phyloP scores from a whole-genome alignment of 371 early-diverging fungal species.

The Zopfochytrium polystomum region DNA sequence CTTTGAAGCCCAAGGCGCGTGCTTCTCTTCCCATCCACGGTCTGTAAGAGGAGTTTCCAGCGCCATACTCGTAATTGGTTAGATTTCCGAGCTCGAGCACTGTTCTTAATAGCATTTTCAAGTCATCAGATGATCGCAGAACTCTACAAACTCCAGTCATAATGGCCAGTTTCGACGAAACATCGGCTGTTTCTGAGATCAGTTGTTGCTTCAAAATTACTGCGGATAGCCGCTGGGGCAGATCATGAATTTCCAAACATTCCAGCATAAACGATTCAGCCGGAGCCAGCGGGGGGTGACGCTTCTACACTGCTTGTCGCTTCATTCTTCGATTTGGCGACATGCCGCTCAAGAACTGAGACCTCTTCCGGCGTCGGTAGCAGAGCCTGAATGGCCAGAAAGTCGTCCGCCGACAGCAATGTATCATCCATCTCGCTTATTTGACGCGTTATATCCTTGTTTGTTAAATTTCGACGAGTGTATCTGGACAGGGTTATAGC shows the following conservation, averaged over 20 bases:
- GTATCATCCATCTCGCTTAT: no score
- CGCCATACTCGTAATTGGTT: constrained; percentile 50
- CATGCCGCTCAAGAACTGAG: no score
- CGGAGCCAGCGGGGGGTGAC: constrained; percentile 49
- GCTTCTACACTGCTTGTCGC: no score
- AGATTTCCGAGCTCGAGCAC: constrained; percentile 51
- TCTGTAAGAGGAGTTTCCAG: constrained; percentile 28
- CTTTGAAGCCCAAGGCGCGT: constrained; percentile 48
- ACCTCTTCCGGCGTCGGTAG: no score
- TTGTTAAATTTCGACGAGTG: constrained; percentile 32
- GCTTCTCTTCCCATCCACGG: constrained; percentile 48
- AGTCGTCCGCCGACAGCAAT: no score
- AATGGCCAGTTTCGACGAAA: constrained; percentile 24
- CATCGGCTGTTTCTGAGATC: constrained; percentile 32
- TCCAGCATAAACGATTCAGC: constrained; percentile 48
- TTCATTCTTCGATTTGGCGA: no score
- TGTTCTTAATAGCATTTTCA: constrained; percentile 44
- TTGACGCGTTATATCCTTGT: no score
- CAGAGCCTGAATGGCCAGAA: no score
- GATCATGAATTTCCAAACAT: constrained; percentile 28
- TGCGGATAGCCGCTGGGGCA: constrained; percentile 32
- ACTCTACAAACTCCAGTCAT: constrained; percentile 25
- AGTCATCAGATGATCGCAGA: constrained; percentile 31
- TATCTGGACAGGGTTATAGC: constrained; percentile 46
- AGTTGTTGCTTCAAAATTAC: constrained; percentile 34